Percentiles rank a stretch among this genome's conserved stretches.
phyloP scores from a whole-genome alignment of 495 filamentous ascomycete genomes.

The Daldinia childiae region DNA sequence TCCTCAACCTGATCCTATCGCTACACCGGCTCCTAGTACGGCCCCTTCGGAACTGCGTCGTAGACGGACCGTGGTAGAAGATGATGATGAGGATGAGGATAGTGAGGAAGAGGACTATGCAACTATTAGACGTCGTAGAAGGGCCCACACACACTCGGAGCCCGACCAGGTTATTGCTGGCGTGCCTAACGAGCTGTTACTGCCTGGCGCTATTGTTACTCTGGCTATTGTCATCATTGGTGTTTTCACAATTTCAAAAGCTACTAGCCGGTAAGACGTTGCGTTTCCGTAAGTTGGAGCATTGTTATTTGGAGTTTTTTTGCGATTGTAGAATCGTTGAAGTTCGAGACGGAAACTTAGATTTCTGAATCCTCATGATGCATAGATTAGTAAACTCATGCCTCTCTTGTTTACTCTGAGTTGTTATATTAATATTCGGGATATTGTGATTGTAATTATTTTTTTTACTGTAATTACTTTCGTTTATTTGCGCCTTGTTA shows the following conservation, averaged over 20 bases:
- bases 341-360: constrained; percentile 25
- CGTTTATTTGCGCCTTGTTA: not conserved
- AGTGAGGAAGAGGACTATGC: constrained; percentile 69
- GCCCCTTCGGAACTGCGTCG: constrained; percentile 67
- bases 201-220: constrained; percentile 94
- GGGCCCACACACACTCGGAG: constrained; percentile 49
- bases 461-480: not conserved
- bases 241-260: constrained; percentile 89
- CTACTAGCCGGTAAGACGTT: constrained; percentile 68
- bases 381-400: constrained; percentile 18
- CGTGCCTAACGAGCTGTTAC: constrained; percentile 91
- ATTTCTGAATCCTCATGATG: constrained; percentile 27
- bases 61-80: constrained; percentile 56
- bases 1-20: constrained; percentile 68
- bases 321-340: constrained; percentile 16
- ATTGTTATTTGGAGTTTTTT: constrained; percentile 10
- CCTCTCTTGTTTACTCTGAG: not conserved
- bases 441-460: constrained; percentile 2
- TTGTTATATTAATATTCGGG: not conserved
- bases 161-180: constrained; percentile 84
- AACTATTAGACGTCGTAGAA: constrained; percentile 53
- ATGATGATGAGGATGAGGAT: constrained; percentile 62
- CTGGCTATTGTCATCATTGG: constrained; percentile 92
- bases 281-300: constrained; percentile 16
- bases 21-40: constrained; percentile 59